Evolutionary conservation across 495 filamentous ascomycete genomes (phyloP).

Genomic region (Talaromyces nanjingensis): DNA sequence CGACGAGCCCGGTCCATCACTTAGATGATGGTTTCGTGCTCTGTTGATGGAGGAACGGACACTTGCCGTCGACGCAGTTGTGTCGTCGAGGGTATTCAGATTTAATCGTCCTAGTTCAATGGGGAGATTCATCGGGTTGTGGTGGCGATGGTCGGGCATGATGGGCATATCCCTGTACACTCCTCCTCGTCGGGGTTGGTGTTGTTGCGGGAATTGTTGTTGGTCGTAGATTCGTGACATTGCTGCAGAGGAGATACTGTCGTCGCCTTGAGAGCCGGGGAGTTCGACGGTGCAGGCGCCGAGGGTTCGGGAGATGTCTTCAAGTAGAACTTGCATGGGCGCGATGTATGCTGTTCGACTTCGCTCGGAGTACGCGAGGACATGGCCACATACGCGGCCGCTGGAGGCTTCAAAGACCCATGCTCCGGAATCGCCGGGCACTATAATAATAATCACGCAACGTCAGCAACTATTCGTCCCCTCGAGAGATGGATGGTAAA

Average conservation of each 20-base stretch:
- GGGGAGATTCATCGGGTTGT: slow-evolving; percentile 22
- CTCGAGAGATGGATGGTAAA: not conserved
- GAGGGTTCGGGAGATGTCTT: slow-evolving; percentile 75
- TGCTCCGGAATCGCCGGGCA: slow-evolving; percentile 85
- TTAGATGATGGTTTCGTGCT: slow-evolving; percentile 14
- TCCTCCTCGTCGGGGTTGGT: not conserved
- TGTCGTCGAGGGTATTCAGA: slow-evolving; percentile 17
- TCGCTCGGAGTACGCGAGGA: slow-evolving; percentile 75
- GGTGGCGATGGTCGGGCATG: too few relatives aligned
- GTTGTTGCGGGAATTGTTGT: not conserved
- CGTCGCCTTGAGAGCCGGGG: slow-evolving; percentile 27
- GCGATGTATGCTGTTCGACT: slow-evolving; percentile 79
- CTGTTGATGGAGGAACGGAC: not conserved
- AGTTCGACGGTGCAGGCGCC: slow-evolving; percentile 35
- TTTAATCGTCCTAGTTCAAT: slow-evolving; percentile 25
- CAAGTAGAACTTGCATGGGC: slow-evolving; percentile 85
- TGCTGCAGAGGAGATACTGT: slow-evolving; percentile 18
- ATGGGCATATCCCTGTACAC: not conserved
- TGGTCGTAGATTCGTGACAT: slow-evolving; percentile 7
- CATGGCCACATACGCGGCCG: slow-evolving; percentile 81
- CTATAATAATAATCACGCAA: slow-evolving; percentile 21
- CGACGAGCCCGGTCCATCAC: slow-evolving; percentile 15
- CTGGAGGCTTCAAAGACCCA: slow-evolving; percentile 82
- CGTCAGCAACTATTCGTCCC: not conserved
- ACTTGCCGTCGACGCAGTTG: not conserved